A percentile compares a stretch with the other conserved stretches of the same genome.
These are phyloP conservation scores for Psilocybe subaeruginosa DNA, from an alignment of 768 basidiomycete species.

Conservation along the genomic window DNA sequence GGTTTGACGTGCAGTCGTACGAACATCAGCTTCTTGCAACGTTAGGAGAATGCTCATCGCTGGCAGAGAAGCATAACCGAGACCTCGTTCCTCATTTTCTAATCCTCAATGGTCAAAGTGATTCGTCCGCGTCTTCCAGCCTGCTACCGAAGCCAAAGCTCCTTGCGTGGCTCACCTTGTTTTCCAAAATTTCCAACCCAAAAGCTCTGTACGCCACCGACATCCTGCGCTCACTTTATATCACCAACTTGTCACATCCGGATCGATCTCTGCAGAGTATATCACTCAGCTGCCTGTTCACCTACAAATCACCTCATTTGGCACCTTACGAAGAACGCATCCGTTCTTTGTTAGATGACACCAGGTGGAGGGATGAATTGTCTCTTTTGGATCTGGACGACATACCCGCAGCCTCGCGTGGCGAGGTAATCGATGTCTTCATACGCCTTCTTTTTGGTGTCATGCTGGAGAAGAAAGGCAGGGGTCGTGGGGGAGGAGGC, in stretches of 20 bases:
- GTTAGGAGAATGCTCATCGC: slow-evolving; percentile 65
- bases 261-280: slow-evolving; percentile 77
- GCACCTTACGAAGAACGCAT: slow-evolving; percentile 65
- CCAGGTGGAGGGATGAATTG: slow-evolving; percentile 88
- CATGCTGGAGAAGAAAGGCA: slow-evolving; percentile 81
- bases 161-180: slow-evolving; percentile 77
- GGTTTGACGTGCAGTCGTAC: slow-evolving; percentile 77
- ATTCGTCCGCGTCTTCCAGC: slow-evolving; percentile 24
- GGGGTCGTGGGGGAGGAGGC: slow-evolving; percentile 67
- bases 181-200: slow-evolving; percentile 92
- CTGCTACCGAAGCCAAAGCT: slow-evolving; percentile 63
- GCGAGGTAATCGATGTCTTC: slow-evolving; percentile 67
- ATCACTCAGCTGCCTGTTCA: slow-evolving; percentile 77
- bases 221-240: slow-evolving; percentile 67
- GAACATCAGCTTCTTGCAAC: slow-evolving; percentile 78
- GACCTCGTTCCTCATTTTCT: slow-evolving; percentile 89
- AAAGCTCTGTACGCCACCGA: slow-evolving; percentile 79
- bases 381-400: slow-evolving; percentile 66
- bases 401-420: slow-evolving; percentile 57
- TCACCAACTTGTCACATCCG: slow-evolving; percentile 79
- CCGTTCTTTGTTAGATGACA: slow-evolving; percentile 76
- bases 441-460: slow-evolving; percentile 85
- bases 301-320: slow-evolving; percentile 74
- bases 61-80: slow-evolving; percentile 88
- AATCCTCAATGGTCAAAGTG: slow-evolving; percentile 38